Base-by-base conservation (phyloP, 345 rosid species). In the Euphorbia tirucalli region DNA sequence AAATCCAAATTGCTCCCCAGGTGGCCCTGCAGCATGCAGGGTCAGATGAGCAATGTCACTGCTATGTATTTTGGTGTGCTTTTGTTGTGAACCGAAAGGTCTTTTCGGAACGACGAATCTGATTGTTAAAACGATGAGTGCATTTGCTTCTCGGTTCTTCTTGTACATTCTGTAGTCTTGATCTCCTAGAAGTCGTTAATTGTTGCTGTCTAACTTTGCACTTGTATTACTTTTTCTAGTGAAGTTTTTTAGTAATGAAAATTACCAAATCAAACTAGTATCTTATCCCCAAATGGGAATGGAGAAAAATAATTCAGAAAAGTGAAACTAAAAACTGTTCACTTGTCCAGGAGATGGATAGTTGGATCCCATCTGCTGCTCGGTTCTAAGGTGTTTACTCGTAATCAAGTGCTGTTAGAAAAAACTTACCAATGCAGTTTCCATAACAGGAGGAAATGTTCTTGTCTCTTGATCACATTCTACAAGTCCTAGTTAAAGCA, bases 21-120 rank as follows among this genome's bases (percentile, higher is more conserved):
- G 92, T 68, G 93, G 86, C 70, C 92, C 89, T 66, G 83, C 92
- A 27, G 84, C 93, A 28, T 91, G 96, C 81, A 83, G 95, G 75
- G 96, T 94, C 67, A 79, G 98, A 81, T 92, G 89, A 94, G 71
- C 63, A 61, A 75, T 74, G 72, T 71, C 55, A 66, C 72, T 70
- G 75, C 24, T 77, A 81, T 85, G 81, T 81, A 76, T 80, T 80
- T 8, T 72, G 71, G 84, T 76, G 86, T 83, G 84, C 75, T 74
- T 69, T 71, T 81, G 69, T 67, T 65, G 60, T n/a, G n/a, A n/a
- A n/a, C n/a, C n/a, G n/a, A n/a, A n/a, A n/a, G n/a, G n/a, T n/a
- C n/a, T n/a, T n/a, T n/a, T n/a, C n/a, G n/a, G n/a, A n/a, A n/a
- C n/a, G n/a, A n/a, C n/a, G n/a, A n/a, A n/a, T n/a, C n/a, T n/a